Percentiles rank a stretch among this genome's conserved stretches.
Conservation (phyloP, 441 rosid genomes). For the Biscutella auriculata region DNA sequence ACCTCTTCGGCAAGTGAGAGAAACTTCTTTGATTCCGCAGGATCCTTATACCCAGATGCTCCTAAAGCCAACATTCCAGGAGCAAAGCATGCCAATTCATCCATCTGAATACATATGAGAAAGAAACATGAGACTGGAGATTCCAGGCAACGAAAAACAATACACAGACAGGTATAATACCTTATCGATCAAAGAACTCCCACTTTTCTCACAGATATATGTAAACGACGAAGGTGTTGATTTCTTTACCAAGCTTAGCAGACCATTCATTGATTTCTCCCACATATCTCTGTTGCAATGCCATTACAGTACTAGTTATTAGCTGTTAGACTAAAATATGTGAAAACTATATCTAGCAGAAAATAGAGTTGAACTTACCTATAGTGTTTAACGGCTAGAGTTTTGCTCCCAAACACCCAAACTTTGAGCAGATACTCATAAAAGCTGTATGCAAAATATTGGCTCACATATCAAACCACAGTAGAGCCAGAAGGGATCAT, state of each 20-base stretch:
- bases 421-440: conserved; percentile 95
- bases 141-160: background rate
- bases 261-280: conserved; percentile 98
- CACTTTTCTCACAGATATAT: conserved; percentile 83
- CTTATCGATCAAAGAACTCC: conserved; percentile 54
- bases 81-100: conserved; percentile 98
- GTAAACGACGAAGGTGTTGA: conserved; percentile 79
- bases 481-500: background rate
- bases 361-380: conserved; percentile 32
- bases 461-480: conserved; percentile 8
- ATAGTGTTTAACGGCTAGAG: conserved; percentile 55
- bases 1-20: too few relatives aligned
- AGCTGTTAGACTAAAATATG: background rate
- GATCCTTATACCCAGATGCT: conserved; percentile 56
- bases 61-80: conserved; percentile 99
- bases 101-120: conserved; percentile 50
- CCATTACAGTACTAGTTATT: background rate
- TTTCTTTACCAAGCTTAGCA: conserved; percentile 64
- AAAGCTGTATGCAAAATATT: conserved; percentile 47
- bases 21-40: conserved; percentile 53
- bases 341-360: conserved; percentile 1
- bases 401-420: conserved; percentile 92
- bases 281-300: conserved; percentile 76
- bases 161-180: conserved; percentile 28
- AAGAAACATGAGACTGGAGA: conserved; percentile 3